Conservation (phyloP, 1,284 basidiomycete species). For the Ganoderma leucocontextum region DNA sequence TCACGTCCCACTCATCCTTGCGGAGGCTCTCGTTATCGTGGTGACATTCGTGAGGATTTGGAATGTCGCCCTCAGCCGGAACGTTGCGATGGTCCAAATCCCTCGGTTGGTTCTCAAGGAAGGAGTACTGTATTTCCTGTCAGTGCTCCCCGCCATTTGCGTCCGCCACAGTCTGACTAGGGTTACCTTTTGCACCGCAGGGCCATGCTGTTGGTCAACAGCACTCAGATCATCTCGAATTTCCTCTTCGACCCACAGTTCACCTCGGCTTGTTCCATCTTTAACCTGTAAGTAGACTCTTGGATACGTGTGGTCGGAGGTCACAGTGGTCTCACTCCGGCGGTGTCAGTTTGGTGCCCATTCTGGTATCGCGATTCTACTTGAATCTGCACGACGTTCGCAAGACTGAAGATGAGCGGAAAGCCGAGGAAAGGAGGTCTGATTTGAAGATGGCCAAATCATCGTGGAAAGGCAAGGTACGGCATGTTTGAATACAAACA, state of each 20-base stretch:
- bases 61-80: constrained; percentile 2
- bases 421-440: not conserved
- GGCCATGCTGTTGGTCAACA: constrained; percentile 16
- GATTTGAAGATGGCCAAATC: not conserved
- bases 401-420: not conserved
- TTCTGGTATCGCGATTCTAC: constrained; percentile 30
- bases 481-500: not conserved
- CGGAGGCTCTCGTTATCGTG: constrained; percentile 15
- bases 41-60: constrained; percentile 13
- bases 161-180: not conserved
- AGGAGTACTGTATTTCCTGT: constrained; percentile 19
- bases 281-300: constrained; percentile 13
- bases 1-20: not conserved
- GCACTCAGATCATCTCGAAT: constrained; percentile 6
- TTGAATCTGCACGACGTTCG: constrained; percentile 19
- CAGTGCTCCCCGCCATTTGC: not conserved
- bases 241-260: not conserved
- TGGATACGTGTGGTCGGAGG: no score
- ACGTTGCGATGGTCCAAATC: not conserved
- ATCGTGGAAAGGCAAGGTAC: not conserved
- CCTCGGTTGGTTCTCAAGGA: constrained; percentile 15
- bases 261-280: not conserved
- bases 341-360: constrained; percentile 15
- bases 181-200: not conserved
- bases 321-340: not conserved